Conservation (phyloP, 768 basidiomycete species). For the Cystobasidium ongulense region DNA sequence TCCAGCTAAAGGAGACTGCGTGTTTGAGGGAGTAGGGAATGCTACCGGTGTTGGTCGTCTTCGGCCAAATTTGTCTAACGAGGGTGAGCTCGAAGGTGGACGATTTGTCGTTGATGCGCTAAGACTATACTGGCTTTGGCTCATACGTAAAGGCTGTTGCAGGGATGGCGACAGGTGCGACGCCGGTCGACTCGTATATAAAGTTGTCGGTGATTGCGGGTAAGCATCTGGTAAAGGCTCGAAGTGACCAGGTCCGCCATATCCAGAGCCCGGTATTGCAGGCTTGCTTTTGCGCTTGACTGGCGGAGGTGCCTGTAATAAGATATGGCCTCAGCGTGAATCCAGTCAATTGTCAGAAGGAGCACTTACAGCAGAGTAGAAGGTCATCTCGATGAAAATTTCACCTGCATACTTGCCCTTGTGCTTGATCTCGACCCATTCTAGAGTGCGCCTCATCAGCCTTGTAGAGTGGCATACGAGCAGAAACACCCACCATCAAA, state of each 20-base stretch:
- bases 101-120: not conserved
- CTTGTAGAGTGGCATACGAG: conserved; percentile 42
- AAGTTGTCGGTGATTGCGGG: not conserved
- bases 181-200: not conserved
- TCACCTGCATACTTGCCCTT: conserved; percentile 75
- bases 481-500: conserved; percentile 64
- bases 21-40: not conserved
- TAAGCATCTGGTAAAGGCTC: conserved; percentile 20
- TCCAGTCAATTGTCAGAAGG: not conserved
- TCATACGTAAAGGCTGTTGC: conserved; percentile 7
- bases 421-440: conserved; percentile 84
- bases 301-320: conserved; percentile 4
- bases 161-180: not conserved
- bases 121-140: conserved; percentile 6
- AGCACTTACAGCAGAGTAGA: conserved; percentile 61
- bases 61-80: conserved; percentile 13
- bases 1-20: not conserved
- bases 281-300: conserved; percentile 15
- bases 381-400: conserved; percentile 87
- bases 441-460: conserved; percentile 50
- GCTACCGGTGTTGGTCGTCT: conserved; percentile 6
- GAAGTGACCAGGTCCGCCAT: conserved; percentile 27
- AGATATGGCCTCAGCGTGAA: not conserved
- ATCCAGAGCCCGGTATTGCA: not conserved
- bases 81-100: not conserved